These are phyloP conservation scores for Nannochloropsis salina DNA, from an alignment of 108 stramenopile species.

Conservation along the genomic window DNA sequence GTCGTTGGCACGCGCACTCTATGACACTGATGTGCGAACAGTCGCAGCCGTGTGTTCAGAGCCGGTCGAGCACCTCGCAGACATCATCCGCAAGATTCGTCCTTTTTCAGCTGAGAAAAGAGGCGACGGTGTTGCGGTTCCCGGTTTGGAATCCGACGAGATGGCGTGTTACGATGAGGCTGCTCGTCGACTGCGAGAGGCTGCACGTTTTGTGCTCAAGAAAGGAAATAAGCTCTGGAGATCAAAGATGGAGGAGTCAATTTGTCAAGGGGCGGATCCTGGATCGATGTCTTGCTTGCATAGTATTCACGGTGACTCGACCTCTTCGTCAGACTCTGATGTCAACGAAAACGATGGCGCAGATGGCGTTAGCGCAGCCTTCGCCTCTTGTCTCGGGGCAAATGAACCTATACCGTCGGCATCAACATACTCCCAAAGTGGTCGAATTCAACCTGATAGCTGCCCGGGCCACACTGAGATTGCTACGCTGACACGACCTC, in stretches of 20 bases:
- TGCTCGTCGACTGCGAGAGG: neutral
- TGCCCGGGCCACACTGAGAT: no score
- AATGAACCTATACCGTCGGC: no score
- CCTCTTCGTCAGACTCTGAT: neutral
- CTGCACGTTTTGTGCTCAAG: neutral
- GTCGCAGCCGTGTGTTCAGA: neutral
- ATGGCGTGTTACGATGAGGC: conserved; percentile 7
- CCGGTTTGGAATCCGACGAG: neutral
- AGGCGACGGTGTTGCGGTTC: neutral
- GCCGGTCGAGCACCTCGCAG: neutral
- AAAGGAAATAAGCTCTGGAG: neutral
- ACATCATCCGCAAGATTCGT: conserved; percentile 7
- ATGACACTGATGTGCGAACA: neutral
- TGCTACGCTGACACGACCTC: no score
- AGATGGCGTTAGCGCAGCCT: neutral
- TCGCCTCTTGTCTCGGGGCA: no score
- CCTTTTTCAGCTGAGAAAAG: neutral
- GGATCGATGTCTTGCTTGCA: no score
- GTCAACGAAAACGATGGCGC: neutral
- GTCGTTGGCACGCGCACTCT: conserved; percentile 1
- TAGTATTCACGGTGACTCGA: neutral
- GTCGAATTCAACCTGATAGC: no score
- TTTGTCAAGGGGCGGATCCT: no score
- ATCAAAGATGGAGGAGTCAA: neutral
- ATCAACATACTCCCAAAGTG: no score